Conservation (phyloP, 257 asterid genomes). For the Nicotiana paniculata region DNA sequence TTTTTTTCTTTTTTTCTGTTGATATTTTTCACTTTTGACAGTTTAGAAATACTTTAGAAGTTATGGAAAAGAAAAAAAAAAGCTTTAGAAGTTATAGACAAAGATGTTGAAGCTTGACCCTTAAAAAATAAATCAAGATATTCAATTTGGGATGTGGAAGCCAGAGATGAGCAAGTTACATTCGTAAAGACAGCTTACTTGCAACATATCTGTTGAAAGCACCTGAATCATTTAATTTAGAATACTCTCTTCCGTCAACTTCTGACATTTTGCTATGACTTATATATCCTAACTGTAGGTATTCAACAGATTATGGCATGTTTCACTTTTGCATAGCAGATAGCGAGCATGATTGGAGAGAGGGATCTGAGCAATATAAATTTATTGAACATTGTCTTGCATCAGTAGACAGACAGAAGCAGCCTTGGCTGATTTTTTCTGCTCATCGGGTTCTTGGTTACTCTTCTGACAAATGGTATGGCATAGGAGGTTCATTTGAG, state of each 20-base stretch:
- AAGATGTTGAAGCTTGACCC: not conserved
- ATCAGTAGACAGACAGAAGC: slow-evolving; percentile 32
- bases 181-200: not conserved
- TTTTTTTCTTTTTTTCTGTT: not conserved
- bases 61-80: not conserved
- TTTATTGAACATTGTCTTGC: slow-evolving; percentile 32
- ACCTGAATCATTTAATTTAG: not conserved
- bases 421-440: slow-evolving; percentile 39
- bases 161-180: not conserved
- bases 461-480: slow-evolving; percentile 30
- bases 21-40: not conserved
- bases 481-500: slow-evolving; percentile 31
- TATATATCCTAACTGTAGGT: slow-evolving; percentile 15
- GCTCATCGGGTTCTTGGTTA: slow-evolving; percentile 40
- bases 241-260: not conserved
- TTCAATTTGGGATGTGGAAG: not conserved
- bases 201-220: not conserved
- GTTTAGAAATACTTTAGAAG: not conserved
- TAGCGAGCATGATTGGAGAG: slow-evolving; percentile 40
- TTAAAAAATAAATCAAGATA: not conserved
- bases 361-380: slow-evolving; percentile 34
- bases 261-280: not conserved
- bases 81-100: not conserved
- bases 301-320: slow-evolving; percentile 39
- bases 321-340: slow-evolving; percentile 37